These are phyloP conservation scores for Sabuloglossum arenarium DNA, from an alignment of 495 filamentous ascomycete genomes.

Conservation along the genomic window DNA sequence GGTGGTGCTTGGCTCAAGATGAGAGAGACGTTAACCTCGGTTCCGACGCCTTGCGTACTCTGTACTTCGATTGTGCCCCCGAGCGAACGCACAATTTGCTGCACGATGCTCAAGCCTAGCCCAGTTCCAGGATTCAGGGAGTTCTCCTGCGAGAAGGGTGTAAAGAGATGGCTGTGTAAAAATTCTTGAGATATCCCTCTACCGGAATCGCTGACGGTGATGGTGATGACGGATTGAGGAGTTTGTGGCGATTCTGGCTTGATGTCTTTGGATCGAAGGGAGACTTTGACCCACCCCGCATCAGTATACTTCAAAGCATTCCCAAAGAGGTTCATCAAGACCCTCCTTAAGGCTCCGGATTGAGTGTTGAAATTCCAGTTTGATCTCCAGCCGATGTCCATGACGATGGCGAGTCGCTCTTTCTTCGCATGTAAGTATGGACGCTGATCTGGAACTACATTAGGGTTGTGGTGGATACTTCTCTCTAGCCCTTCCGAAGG, in stretches of 20 bases:
- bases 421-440: neutral
- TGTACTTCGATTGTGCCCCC: constrained; percentile 36
- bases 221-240: constrained; percentile 17
- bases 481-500: neutral
- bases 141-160: constrained; percentile 54
- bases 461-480: neutral
- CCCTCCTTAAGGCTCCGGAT: constrained; percentile 45
- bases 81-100: constrained; percentile 39
- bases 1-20: constrained; percentile 18
- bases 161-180: constrained; percentile 42
- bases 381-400: neutral
- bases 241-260: constrained; percentile 7
- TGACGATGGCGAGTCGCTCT: neutral
- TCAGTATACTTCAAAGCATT: constrained; percentile 69
- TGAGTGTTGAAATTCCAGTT: constrained; percentile 2
- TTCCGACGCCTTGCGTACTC: constrained; percentile 34
- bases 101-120: constrained; percentile 30
- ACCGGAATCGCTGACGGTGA: constrained; percentile 43
- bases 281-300: constrained; percentile 41
- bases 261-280: constrained; percentile 25
- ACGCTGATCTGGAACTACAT: neutral
- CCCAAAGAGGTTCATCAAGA: constrained; percentile 67
- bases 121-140: constrained; percentile 43
- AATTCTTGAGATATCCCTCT: constrained; percentile 49
- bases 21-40: constrained; percentile 32